Percentiles rank a stretch among this genome's conserved stretches.
phyloP scores from a whole-genome alignment of 2,329 filamentous ascomycete genomes.

The Arthrobotrys sphaeroides region DNA sequence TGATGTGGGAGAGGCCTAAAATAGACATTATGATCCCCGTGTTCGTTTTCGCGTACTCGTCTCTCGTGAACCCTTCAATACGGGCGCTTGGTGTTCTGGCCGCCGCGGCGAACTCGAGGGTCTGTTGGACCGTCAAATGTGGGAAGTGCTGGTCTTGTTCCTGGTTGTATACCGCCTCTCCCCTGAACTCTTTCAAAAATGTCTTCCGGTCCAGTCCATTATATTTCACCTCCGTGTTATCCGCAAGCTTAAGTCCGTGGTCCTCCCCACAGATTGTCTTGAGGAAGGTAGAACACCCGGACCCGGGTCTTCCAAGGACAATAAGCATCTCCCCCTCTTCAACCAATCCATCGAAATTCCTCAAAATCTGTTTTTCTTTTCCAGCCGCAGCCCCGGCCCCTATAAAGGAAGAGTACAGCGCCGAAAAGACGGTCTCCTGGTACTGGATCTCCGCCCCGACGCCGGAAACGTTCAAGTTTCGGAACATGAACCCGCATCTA shows the following conservation, averaged over 20 bases:
- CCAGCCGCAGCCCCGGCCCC: neutral
- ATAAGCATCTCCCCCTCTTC: slow-evolving; percentile 85
- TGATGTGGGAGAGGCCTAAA: slow-evolving; percentile 76
- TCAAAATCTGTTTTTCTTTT: slow-evolving; percentile 37
- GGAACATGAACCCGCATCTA: slow-evolving; percentile 19
- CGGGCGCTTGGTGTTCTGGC: slow-evolving; percentile 33
- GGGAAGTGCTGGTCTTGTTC: slow-evolving; percentile 67
- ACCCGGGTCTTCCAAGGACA: slow-evolving; percentile 80
- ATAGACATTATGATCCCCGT: slow-evolving; percentile 69
- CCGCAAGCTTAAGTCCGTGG: slow-evolving; percentile 18
- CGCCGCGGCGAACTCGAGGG: slow-evolving; percentile 63
- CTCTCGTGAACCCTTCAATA: slow-evolving; percentile 27
- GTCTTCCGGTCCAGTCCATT: slow-evolving; percentile 34
- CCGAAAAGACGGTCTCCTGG: slow-evolving; percentile 28
- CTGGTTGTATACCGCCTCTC: slow-evolving; percentile 66
- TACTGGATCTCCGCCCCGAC: slow-evolving; percentile 38
- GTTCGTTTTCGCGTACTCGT: slow-evolving; percentile 25
- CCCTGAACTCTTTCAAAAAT: slow-evolving; percentile 61
- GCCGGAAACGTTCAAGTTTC: slow-evolving; percentile 24
- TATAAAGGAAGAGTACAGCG: slow-evolving; percentile 1
- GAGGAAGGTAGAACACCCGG: slow-evolving; percentile 81
- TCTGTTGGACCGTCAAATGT: slow-evolving; percentile 66
- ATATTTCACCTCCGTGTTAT: slow-evolving; percentile 19
- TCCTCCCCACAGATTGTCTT: slow-evolving; percentile 67
- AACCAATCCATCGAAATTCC: slow-evolving; percentile 72